Conservation (phyloP, 2,329 filamentous ascomycete genomes). For the Ustulina deusta region DNA sequence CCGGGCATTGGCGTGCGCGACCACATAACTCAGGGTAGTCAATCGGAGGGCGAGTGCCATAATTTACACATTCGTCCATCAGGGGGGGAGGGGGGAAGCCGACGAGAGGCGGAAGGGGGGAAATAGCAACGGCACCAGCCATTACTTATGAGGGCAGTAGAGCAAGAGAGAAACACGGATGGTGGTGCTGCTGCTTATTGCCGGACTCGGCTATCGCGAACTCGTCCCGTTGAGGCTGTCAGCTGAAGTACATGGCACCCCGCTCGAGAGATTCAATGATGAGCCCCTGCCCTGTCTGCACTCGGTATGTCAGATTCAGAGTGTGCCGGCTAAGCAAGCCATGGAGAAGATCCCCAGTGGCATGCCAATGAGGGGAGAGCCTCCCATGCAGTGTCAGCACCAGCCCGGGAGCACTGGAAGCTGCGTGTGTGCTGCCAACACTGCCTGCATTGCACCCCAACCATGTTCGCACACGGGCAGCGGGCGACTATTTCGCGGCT, state of each 20-base stretch:
- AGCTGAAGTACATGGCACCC: slow-evolving; percentile 46
- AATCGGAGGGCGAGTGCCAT: slow-evolving; percentile 50
- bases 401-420: slow-evolving; percentile 36
- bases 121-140: slow-evolving; percentile 36
- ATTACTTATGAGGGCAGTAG: slow-evolving; percentile 34
- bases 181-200: slow-evolving; percentile 35
- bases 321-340: slow-evolving; percentile 41
- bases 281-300: slow-evolving; percentile 38
- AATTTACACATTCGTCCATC: slow-evolving; percentile 45
- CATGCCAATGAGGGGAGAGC: slow-evolving; percentile 38
- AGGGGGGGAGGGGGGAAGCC: slow-evolving; percentile 29
- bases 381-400: slow-evolving; percentile 40
- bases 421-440: slow-evolving; percentile 31
- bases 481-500: slow-evolving; percentile 16
- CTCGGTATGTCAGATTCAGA: slow-evolving; percentile 39
- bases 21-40: slow-evolving; percentile 47
- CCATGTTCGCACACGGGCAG: slow-evolving; percentile 22
- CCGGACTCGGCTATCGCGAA: slow-evolving; percentile 40
- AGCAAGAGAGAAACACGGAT: slow-evolving; percentile 21
- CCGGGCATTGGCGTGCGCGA: slow-evolving; percentile 45
- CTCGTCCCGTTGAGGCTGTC: slow-evolving; percentile 44
- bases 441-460: slow-evolving; percentile 28
- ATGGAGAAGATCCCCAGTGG: slow-evolving; percentile 37
- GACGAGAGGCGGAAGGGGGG: slow-evolving; percentile 16
- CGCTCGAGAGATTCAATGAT: slow-evolving; percentile 39